A percentile compares a stretch with the other conserved stretches of the same genome.
phyloP scores from a whole-genome alignment of 2,329 filamentous ascomycete genomes.

The Fusarium sp. region DNA sequence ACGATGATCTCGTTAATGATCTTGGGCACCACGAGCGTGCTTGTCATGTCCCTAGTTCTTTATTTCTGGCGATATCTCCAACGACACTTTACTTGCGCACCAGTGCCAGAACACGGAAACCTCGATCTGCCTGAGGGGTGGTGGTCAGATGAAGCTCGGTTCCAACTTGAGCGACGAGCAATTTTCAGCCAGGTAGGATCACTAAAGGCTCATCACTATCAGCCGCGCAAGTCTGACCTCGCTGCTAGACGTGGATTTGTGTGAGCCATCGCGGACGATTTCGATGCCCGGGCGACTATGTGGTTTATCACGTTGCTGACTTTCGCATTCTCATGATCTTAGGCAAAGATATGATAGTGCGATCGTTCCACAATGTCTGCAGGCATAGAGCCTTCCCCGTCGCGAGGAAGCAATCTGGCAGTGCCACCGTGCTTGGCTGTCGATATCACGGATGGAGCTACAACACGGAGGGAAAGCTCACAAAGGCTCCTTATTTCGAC shows the following conservation, averaged over 20 bases:
- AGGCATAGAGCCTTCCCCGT: neutral
- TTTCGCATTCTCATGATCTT: neutral
- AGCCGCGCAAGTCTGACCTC: neutral
- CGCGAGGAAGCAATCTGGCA: neutral
- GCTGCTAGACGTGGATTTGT: neutral
- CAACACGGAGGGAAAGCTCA: neutral
- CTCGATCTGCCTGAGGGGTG: neutral
- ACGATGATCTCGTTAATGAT: fast-evolving
- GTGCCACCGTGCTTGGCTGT: neutral
- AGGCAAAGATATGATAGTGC: neutral
- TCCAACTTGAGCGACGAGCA: neutral
- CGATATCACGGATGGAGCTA: constrained; percentile 9
- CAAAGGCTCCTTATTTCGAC: neutral
- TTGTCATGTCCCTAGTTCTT: neutral
- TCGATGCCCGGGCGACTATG: neutral
- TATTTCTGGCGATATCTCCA: neutral
- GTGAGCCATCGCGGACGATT: neutral
- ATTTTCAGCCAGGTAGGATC: neutral
- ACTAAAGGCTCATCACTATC: neutral
- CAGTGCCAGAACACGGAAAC: neutral
- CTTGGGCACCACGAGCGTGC: neutral
- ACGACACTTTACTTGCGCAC: fast-evolving
- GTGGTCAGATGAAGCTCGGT: neutral
- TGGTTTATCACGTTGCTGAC: neutral
- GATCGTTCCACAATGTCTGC: neutral